Evolutionary conservation across 192 early-diverging fungal genomes (phyloP).

Genomic region (Gryganskiella cystojenkinii): DNA sequence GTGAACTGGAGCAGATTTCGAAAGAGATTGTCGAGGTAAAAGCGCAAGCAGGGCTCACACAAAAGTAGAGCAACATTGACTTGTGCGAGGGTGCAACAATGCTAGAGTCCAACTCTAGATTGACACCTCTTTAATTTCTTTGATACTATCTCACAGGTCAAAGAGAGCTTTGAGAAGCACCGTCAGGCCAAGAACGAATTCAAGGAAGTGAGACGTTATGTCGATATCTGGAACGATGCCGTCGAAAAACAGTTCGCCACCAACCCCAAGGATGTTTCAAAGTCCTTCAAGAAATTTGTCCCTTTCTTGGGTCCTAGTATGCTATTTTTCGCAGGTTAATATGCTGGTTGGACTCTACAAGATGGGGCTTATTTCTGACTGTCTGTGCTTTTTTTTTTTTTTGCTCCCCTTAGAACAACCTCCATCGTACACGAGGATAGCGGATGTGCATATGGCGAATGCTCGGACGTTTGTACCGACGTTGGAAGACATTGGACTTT

Average conservation of each 20-base stretch:
- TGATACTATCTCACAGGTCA: conserved; percentile 8
- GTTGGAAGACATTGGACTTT: conserved; percentile 30
- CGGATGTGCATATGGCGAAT: conserved; percentile 35
- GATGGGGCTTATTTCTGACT: neutral
- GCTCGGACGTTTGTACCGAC: conserved; percentile 30
- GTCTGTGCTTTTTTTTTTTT: conserved; percentile 1
- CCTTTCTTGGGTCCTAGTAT: conserved; percentile 43
- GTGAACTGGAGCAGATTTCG: conserved; percentile 28
- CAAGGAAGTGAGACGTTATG: conserved; percentile 42
- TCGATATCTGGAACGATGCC: conserved; percentile 50
- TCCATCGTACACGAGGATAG: conserved; percentile 41
- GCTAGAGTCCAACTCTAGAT: neutral
- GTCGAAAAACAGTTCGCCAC: conserved; percentile 50
- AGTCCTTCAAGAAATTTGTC: conserved; percentile 46
- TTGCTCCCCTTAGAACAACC: conserved; percentile 6
- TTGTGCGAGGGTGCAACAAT: too few species aligned
- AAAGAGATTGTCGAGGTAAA: conserved; percentile 30
- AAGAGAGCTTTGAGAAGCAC: conserved; percentile 43
- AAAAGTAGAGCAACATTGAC: neutral
- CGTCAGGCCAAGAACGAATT: conserved; percentile 36
- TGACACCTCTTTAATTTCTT: neutral
- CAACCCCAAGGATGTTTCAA: conserved; percentile 35
- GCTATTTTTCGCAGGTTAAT: neutral
- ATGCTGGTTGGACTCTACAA: neutral
- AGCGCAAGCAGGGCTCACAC: neutral